phyloP scores from a whole-genome alignment of 2,329 filamentous ascomycete genomes.

The Fusarium ambrosium region DNA sequence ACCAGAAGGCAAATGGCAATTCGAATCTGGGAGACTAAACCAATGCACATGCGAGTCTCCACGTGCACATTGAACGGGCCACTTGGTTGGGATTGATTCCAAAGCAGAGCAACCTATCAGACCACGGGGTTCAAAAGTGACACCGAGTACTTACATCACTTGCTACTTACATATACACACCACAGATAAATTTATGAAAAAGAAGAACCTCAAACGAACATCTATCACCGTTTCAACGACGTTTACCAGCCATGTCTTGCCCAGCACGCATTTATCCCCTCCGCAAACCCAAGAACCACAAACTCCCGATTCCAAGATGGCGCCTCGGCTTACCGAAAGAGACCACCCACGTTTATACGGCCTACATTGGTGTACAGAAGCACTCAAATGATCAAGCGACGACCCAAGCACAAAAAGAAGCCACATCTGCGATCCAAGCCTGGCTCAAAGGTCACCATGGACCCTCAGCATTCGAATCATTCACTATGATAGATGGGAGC shows the following conservation, averaged over 20 bases:
- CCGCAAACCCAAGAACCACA: conserved; percentile 46
- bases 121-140: not conserved
- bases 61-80: not conserved
- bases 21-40: not conserved
- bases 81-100: conserved; percentile 4
- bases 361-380: conserved; percentile 49
- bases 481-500: conserved; percentile 44
- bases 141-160: not conserved
- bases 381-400: not conserved
- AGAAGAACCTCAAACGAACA: not conserved
- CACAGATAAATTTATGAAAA: not conserved
- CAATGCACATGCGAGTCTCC: not conserved
- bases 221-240: not conserved
- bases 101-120: not conserved
- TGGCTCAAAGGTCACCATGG: conserved; percentile 22
- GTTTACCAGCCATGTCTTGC: conserved; percentile 20
- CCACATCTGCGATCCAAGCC: conserved; percentile 3
- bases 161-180: not conserved
- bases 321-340: conserved; percentile 38
- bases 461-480: conserved; percentile 13
- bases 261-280: conserved; percentile 47
- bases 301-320: conserved; percentile 50
- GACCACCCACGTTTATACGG: conserved; percentile 38
- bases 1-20: not conserved
- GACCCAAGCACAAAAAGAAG: not conserved